phyloP scores from a whole-genome alignment of 192 early-diverging fungal species.

The Umbelopsis ramanniana region DNA sequence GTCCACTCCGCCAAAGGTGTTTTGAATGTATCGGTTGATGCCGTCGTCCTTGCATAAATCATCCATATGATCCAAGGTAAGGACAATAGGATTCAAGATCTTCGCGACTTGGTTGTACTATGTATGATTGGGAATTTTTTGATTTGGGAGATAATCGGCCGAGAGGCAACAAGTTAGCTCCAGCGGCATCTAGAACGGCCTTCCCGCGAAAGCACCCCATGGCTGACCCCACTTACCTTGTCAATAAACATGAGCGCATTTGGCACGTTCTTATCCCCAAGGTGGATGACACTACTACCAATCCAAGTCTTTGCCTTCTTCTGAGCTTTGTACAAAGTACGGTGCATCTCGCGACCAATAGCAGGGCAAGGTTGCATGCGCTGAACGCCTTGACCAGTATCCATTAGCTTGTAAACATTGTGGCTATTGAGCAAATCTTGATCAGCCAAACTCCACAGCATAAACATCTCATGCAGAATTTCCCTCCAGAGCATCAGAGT shows the following conservation, averaged over 20 bases:
- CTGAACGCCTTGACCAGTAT: constrained; percentile 98
- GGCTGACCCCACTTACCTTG: constrained; percentile 52
- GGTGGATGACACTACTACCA: constrained; percentile 93
- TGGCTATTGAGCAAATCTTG: constrained; percentile 71
- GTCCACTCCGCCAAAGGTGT: constrained; percentile 68
- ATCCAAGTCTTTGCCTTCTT: constrained; percentile 87
- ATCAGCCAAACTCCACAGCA: constrained; percentile 92
- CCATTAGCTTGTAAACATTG: constrained; percentile 86
- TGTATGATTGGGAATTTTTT: background rate
- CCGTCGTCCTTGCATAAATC: constrained; percentile 59
- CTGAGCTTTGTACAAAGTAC: constrained; percentile 87
- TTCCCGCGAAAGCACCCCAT: constrained; percentile 2
- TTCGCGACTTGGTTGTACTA: constrained; percentile 97
- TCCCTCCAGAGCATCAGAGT: constrained; percentile 96
- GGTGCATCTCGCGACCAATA: constrained; percentile 86
- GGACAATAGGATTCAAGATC: constrained; percentile 89
- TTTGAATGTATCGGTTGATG: constrained; percentile 68
- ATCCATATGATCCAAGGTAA: constrained; percentile 75
- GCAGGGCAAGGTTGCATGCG: constrained; percentile 90
- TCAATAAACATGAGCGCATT: constrained; percentile 98
- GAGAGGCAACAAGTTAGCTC: background rate
- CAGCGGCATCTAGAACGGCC: constrained; percentile 11
- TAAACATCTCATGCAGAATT: constrained; percentile 97
- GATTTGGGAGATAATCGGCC: background rate
- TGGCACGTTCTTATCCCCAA: constrained; percentile 98